These are phyloP conservation scores for Rasamsonia emersonii DNA, from an alignment of 2,329 filamentous ascomycete species.

Conservation along the genomic window DNA sequence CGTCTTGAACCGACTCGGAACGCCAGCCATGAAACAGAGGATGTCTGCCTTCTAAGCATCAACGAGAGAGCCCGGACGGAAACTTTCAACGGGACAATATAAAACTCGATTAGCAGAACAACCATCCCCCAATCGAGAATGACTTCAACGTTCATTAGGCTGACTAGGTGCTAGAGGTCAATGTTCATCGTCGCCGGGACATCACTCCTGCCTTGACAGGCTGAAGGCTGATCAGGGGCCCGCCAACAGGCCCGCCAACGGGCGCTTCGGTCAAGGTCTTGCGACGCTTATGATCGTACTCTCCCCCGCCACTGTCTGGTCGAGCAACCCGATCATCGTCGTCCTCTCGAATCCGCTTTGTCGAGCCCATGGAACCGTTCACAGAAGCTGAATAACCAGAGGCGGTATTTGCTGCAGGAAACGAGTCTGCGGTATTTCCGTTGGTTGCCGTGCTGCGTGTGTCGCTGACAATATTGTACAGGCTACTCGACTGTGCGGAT, in stretches of 20 bases:
- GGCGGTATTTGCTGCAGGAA: constrained; percentile 59
- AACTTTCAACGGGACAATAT: too few species aligned
- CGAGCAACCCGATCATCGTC: constrained; percentile 60
- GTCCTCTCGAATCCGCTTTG: constrained; percentile 57
- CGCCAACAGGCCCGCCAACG: constrained; percentile 38
- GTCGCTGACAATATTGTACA: constrained; percentile 85
- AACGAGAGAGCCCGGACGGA: constrained; percentile 7
- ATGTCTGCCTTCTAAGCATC: constrained; percentile 9
- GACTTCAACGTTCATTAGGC: constrained; percentile 6
- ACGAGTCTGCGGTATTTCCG: constrained; percentile 59
- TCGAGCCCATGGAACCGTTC: constrained; percentile 54
- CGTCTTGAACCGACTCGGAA: too few species aligned
- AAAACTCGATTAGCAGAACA: constrained; percentile 7
- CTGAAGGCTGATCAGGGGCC: constrained; percentile 30
- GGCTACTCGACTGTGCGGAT: constrained; percentile 60
- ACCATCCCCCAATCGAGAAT: constrained; percentile 1
- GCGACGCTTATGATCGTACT: constrained; percentile 63
- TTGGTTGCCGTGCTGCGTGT: constrained; percentile 58
- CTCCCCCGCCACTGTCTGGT: constrained; percentile 51
- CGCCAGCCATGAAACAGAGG: too few species aligned
- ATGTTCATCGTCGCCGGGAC: constrained; percentile 26
- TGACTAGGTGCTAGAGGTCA: constrained; percentile 7
- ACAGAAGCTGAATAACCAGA: constrained; percentile 46
- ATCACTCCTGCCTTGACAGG: constrained; percentile 36
- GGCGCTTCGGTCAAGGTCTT: constrained; percentile 62